Evolutionary conservation across 176 grass and related monocot species (phyloP), one percentile per base, ranked within the genome.

Genomic region (Ensete glaucum): DNA sequence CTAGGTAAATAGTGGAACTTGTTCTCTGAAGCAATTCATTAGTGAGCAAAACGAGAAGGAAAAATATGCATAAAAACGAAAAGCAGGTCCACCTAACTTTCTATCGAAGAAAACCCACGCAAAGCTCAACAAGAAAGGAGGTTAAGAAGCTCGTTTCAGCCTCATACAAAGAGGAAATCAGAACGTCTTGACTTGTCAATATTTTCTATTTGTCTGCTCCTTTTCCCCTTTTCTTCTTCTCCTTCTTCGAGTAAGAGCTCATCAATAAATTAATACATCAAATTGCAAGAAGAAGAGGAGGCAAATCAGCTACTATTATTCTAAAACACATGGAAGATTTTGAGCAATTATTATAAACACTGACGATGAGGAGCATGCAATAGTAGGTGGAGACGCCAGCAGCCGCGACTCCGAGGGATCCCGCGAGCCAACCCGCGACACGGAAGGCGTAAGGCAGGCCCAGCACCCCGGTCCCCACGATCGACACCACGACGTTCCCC

Each of bases 331-430:
- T 50, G 0, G 17, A 16, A 2, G 48, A 70, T 70, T 70, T 8
- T 3, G 43, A 17, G 3, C 34, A 49, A 69, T 49, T 50, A 50
- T 10, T 12, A 16, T 51, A 53, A 43, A 68, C 67, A 92, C 88
- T 81, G 21, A 96, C 92, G 16, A 96, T 87, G 54, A 96, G 92
- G n/a, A 92, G 83, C 92, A 96, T 92, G 89, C 92, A 96, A 78
- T 96, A 92, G 79, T 86, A 88, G 71, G 85, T 88, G 68, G 79
- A 81, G 64, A 53, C 19, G 15, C 89, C 92, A 21, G 92, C 81
- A 52, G 71, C 72, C 57, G 81, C 81, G 64, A 96, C 85, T 26
- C 92, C 92, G 52, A 92, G 58, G 16, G 87, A 84, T 24, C 92
- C 89, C 1, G 83, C 83, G 63, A 90, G 8, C 92, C 92, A 96